Evolutionary conservation across 2,329 filamentous ascomycete species (phyloP), one percentile per base, ranked within the genome.

Genomic region (Cryphonectria nitschkei): DNA sequence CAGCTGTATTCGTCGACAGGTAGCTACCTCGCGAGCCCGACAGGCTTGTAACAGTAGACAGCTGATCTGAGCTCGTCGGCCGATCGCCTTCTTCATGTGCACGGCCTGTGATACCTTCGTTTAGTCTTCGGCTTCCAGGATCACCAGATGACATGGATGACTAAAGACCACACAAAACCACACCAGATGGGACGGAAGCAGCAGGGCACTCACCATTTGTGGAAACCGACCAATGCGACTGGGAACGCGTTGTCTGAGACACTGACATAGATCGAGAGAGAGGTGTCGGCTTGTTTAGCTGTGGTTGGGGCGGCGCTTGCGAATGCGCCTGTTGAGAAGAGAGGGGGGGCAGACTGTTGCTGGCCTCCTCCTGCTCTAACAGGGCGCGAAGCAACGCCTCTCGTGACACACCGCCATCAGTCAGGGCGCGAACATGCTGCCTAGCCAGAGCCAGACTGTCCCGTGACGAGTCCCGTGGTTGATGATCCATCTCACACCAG

Each of bases 1-100:
- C 73, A 29, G 78, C 76, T 34, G 76, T 76, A 19, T 77, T 74
- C 14, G 75, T 83, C 3, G 84, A 85, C 79, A 82, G 81, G 68
- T 84, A 79, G 54, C 84, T 74, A 32, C 82, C n/a, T 2, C 85
- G 86, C 0, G 85, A 86, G 46, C 84, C 80, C n/a, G 83, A 84
- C 68, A 84, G 83, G 65, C 71, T 71, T 43, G 75, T 73, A 70
- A 73, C 71, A 26, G 69, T 71, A 8, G 71, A 73, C 37, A 65
- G 70, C 34, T 71, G 71, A 64, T 71, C 69, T 26, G 71, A 66
- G 58, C 71, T 72, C 41, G 68, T 43, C 54, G 66, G 68, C 50
- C 69, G 62, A 41, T 68, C 71, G n/a, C 67, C 69, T 6, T 69
- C 68, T 50, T 72, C 71, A 43, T 62, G 66, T n/a, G 56, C 54